Base-by-base conservation (phyloP, 352 stramenopile genomes). In the Sclerospora graminicola region DNA sequence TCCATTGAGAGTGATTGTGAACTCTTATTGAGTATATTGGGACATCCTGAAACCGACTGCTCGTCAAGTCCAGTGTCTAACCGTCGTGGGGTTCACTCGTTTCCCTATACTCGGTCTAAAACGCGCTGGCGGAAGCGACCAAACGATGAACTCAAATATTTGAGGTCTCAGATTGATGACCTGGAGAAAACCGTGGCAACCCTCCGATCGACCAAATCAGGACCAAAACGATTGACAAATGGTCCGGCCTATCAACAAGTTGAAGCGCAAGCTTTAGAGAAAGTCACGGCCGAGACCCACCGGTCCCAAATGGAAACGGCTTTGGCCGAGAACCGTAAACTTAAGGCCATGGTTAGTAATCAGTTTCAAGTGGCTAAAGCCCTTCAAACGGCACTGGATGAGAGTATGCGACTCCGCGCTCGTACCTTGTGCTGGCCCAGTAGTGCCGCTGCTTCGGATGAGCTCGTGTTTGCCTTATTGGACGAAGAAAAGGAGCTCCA, bases 91-190 rank as follows among this genome's bases (percentile, higher is more conserved):
- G 21, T 26, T 29, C 53, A 42, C 13, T 30, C 35, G 21, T 53
- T 57, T 33, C 53, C 53, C 13, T 61, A 61, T 32, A 57, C 47
- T 18, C 43, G 47, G 20, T 61, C 41, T 9, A 45, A 57, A 37
- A 51, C 39, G 14, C 53, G 53, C 13, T 60, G 52, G 43, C 54
- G 58, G 8, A 64, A 64, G 29, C 48, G 58, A 6, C 58, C 54
- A 10, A 60, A 61, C 24, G 45, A 68, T 35, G 58, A 68, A 49
- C 47, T 68, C 11, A 52, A 58, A 14, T 67, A 67, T 30, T 39
- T 67, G 14, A 37, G 58, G 13, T 14, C 15, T 11, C 38, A 54
- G 14, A 32, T 63, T 16, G 13, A 18, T 4, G 58, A 63, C 20
- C 42, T 67, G 27, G 30, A 67, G 20, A 33, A 27, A 26, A 26